Base-by-base conservation (phyloP, 163 green algal species). In the Smithsoniella earleae region DNA sequence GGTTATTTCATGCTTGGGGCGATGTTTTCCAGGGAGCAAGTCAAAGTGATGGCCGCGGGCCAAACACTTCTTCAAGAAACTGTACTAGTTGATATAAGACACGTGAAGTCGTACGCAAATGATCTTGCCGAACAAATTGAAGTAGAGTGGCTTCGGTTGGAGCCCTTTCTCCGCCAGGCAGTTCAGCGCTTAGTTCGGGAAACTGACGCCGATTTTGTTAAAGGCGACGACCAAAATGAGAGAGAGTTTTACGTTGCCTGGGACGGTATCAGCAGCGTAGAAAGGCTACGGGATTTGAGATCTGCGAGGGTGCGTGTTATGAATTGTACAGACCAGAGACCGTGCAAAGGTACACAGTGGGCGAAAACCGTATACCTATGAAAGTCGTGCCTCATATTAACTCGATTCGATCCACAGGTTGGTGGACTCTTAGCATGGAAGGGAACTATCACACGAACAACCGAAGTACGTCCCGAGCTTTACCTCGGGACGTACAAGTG, bases 401-500 rank as follows among this genome's bases (percentile, higher is more conserved):
- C 10, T 10, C 40, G 10, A 10, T 13, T 13, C 10, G 40, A 13
- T 49, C 10, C 43, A 5, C 58, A 87, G 72, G 86, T 99, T 10
- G 94, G 94, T 27, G 82, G 89, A 52, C 84, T 98, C 28, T 77
- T 75, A 37, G 78, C 87, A 37, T 96, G 97, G 78, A 81, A 81
- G 36, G 95, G 91, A 45, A 97, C 93, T 5, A 88, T 98, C 13
- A 98, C 92, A 2, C 86, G 95, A 36, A 95, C 91, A 30, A 94
- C 84, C 22, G 94, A 98, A 73, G 94, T 99, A 58, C 81, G 90
- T 10, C 94, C 92, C 6, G 92, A 98, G 82, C 84, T 99, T 38
- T 96, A 87, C 78, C 80, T 87, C 33, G 95, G 84, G 22, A 85
- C 89, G 20, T 99, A 98, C 86, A 86, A 80, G 36, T 99, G 94